phyloP scores from a whole-genome alignment of 2,329 filamentous ascomycete genomes.

The Pseudogymnoascus sp. region DNA sequence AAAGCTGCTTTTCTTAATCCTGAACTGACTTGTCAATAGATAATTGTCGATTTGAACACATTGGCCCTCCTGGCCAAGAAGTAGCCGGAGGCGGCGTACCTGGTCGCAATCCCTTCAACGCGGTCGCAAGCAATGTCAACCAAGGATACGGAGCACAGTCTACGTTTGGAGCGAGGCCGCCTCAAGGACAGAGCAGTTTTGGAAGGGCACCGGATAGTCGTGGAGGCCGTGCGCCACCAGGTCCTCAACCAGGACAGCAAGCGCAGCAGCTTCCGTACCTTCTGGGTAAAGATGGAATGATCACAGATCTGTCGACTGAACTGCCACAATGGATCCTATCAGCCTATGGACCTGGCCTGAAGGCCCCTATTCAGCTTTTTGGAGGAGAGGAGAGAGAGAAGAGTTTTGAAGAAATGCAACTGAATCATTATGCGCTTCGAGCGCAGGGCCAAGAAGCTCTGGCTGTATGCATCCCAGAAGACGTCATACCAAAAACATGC shows the following conservation, averaged over 20 bases:
- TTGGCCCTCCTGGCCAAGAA: slow-evolving; percentile 10
- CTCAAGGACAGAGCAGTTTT: slow-evolving; percentile 14
- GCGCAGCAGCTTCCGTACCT: slow-evolving; percentile 18
- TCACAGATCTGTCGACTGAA: slow-evolving; percentile 59
- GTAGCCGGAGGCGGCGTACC: neutral
- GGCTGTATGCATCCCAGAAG: slow-evolving; percentile 20
- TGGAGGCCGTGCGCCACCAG: slow-evolving; percentile 10
- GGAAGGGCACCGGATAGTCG: neutral
- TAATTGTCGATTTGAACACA: slow-evolving; percentile 46
- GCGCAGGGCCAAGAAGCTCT: slow-evolving; percentile 25
- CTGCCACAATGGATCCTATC: slow-evolving; percentile 80
- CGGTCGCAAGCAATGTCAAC: slow-evolving; percentile 15
- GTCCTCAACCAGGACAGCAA: slow-evolving; percentile 5
- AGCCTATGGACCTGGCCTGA: slow-evolving; percentile 68
- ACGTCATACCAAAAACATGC: slow-evolving; percentile 9
- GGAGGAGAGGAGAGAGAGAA: slow-evolving; percentile 71
- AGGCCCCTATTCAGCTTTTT: slow-evolving; percentile 75
- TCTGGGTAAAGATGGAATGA: slow-evolving; percentile 42
- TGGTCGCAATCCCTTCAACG: slow-evolving; percentile 13
- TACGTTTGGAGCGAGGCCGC: slow-evolving; percentile 9
- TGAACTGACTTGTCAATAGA: slow-evolving; percentile 28
- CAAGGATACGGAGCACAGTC: slow-evolving; percentile 5
- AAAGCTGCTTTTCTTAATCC: neutral
- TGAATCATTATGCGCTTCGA: slow-evolving; percentile 58
- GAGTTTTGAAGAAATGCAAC: slow-evolving; percentile 77